Evolutionary conservation across 164 flowering plant species (phyloP).

Genomic region (Amborella trichopoda): DNA sequence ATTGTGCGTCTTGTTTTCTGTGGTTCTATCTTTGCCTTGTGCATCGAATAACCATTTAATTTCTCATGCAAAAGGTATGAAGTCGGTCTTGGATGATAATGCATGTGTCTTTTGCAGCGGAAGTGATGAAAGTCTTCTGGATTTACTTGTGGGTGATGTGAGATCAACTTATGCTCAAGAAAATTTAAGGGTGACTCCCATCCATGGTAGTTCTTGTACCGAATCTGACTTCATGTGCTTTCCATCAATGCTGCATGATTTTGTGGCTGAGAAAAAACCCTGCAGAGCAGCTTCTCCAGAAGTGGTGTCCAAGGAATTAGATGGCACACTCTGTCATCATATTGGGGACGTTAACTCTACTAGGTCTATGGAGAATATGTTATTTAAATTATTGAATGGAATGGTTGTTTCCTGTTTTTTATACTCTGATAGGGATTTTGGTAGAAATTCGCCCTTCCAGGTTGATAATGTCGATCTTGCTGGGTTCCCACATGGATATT

Average conservation of each 20-base stretch:
- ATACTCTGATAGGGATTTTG: slow-evolving; percentile 14
- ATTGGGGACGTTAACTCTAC: slow-evolving; percentile 21
- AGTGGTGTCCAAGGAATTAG: slow-evolving; percentile 12
- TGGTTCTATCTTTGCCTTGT: too few species aligned
- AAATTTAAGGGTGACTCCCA: slow-evolving; percentile 4
- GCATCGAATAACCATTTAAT: too few species aligned
- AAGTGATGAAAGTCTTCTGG: slow-evolving; percentile 10
- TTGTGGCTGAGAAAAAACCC: slow-evolving; percentile 15
- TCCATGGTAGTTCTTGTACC: slow-evolving; percentile 23
- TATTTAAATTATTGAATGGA: slow-evolving; percentile 31
- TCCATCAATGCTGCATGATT: slow-evolving; percentile 48
- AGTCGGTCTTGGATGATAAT: too few species aligned
- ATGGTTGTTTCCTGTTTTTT: slow-evolving; percentile 39
- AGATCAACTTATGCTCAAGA: slow-evolving; percentile 12
- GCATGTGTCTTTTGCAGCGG: slow-evolving; percentile 17
- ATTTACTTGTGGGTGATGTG: slow-evolving; percentile 17
- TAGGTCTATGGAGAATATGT: slow-evolving; percentile 25
- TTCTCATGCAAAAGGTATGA: too few species aligned
- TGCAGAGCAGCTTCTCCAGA: slow-evolving; percentile 3
- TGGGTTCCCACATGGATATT: slow-evolving; percentile 22
- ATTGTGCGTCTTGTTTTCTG: too few species aligned
- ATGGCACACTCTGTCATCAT: slow-evolving; percentile 12
- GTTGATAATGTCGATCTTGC: slow-evolving; percentile 7
- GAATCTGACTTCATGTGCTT: slow-evolving; percentile 38
- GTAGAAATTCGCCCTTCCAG: slow-evolving; percentile 12